These are phyloP conservation scores for Naganishia vishniacii DNA, from an alignment of 768 basidiomycete genomes.

Conservation along the genomic window DNA sequence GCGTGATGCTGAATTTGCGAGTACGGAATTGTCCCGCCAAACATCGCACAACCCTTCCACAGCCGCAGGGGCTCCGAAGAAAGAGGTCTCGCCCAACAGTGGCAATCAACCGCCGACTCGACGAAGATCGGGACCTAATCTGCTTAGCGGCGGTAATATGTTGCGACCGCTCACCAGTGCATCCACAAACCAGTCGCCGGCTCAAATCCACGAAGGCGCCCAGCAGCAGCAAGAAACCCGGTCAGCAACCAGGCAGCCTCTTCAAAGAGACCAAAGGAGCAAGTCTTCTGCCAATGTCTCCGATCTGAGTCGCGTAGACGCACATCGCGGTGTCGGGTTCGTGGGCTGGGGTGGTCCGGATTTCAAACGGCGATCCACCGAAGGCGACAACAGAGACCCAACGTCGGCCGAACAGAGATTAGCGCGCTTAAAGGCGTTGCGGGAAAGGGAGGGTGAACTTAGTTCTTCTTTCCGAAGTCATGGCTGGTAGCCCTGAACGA, in stretches of 20 bases:
- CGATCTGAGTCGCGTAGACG: conserved; percentile 16
- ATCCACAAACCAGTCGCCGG: conserved; percentile 2
- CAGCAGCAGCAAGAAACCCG: neutral
- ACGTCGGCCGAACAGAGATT: conserved; percentile 11
- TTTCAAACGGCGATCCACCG: conserved; percentile 7
- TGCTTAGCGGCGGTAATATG: conserved; percentile 22
- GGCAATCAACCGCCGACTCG: neutral
- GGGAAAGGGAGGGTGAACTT: conserved; percentile 25
- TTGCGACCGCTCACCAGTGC: conserved; percentile 25
- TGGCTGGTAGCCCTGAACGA: conserved; percentile 27
- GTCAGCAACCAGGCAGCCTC: neutral
- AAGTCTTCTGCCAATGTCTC: conserved; percentile 25
- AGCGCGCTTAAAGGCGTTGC: conserved; percentile 9
- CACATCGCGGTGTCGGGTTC: conserved; percentile 12
- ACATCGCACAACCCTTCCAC: conserved; percentile 17
- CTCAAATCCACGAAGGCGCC: neutral
- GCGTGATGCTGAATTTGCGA: conserved; percentile 8
- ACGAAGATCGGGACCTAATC: conserved; percentile 14
- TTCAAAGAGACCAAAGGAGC: conserved; percentile 21
- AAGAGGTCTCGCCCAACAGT: conserved; percentile 1
- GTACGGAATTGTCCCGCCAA: conserved; percentile 15
- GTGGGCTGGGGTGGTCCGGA: conserved; percentile 10
- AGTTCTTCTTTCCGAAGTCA: conserved; percentile 27
- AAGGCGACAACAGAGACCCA: conserved; percentile 13
- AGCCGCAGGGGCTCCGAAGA: neutral